Evolutionary conservation across 1,139 yeast genomes (phyloP).

Genomic region (Suhomyces kunorum): DNA sequence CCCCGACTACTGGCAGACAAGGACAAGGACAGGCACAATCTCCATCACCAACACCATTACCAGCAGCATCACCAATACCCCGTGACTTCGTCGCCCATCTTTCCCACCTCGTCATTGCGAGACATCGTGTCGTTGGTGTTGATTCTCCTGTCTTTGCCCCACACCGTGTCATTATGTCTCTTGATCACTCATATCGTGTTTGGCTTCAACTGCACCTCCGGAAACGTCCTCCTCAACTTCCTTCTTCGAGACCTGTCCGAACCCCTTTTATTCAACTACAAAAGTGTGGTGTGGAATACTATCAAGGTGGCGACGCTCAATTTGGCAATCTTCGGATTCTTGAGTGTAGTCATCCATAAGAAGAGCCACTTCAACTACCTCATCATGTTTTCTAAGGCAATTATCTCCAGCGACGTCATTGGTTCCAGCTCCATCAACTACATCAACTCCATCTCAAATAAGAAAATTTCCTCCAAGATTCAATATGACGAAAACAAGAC

Average conservation of each 20-base stretch:
- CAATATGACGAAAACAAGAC: conserved; percentile 21
- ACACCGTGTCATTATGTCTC: conserved; percentile 39
- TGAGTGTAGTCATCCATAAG: conserved; percentile 35
- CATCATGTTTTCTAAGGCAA: conserved; percentile 49
- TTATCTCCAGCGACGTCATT: conserved; percentile 51
- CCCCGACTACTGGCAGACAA: background rate
- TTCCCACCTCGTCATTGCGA: conserved; percentile 38
- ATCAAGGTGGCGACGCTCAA: conserved; percentile 27
- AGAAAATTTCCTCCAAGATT: conserved; percentile 14
- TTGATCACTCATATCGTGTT: conserved; percentile 42
- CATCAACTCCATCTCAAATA: conserved; percentile 20
- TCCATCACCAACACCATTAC: conserved; percentile 13
- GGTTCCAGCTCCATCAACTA: conserved; percentile 37
- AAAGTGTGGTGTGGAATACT: conserved; percentile 4
- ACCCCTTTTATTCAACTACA: conserved; percentile 7
- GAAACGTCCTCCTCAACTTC: conserved; percentile 39
- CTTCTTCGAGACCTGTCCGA: conserved; percentile 18
- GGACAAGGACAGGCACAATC: conserved; percentile 8
- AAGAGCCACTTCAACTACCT: conserved; percentile 38
- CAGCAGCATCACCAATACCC: conserved; percentile 16
- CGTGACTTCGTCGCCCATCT: conserved; percentile 12
- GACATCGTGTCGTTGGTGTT: conserved; percentile 49
- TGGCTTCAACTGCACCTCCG: conserved; percentile 46
- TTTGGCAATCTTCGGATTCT: conserved; percentile 29
- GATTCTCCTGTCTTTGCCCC: conserved; percentile 44